Conservation (phyloP, 163 green algal species). For the Dunaliella salina region DNA sequence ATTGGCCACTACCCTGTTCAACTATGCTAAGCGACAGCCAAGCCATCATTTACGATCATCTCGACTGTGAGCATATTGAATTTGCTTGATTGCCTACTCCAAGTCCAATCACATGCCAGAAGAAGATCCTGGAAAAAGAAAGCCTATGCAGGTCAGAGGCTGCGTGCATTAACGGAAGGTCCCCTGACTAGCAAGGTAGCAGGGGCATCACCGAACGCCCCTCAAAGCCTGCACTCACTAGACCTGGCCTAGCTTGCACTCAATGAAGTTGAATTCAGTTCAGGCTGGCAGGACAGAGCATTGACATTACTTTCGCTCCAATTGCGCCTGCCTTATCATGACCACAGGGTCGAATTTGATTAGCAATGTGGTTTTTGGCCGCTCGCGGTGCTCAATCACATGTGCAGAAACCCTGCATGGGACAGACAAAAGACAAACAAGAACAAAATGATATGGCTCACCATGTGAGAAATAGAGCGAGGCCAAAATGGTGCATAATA, state of each 20-base stretch:
- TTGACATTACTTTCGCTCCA: conserved; percentile 19
- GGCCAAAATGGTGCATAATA: no score
- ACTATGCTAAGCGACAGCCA: no score
- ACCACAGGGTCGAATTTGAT: conserved; percentile 80
- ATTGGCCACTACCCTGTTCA: no score
- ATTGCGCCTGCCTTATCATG: conserved; percentile 54
- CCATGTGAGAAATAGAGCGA: no score
- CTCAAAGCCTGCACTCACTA: background rate
- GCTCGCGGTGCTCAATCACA: conserved; percentile 55
- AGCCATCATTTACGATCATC: background rate
- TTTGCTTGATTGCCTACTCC: background rate
- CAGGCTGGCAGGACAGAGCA: background rate
- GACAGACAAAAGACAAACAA: background rate
- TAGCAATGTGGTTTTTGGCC: conserved; percentile 76
- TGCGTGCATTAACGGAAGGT: no score
- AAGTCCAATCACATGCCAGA: background rate
- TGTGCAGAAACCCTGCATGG: conserved; percentile 75
- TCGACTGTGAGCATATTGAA: background rate
- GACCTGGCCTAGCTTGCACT: background rate
- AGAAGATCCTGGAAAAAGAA: no score
- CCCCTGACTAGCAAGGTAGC: no score
- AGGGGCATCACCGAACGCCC: no score
- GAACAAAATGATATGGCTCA: background rate
- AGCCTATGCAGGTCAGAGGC: no score
- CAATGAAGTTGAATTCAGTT: conserved; percentile 7